phyloP scores from a whole-genome alignment of 305 asterid genomes.

The Coffea humblotiana region DNA sequence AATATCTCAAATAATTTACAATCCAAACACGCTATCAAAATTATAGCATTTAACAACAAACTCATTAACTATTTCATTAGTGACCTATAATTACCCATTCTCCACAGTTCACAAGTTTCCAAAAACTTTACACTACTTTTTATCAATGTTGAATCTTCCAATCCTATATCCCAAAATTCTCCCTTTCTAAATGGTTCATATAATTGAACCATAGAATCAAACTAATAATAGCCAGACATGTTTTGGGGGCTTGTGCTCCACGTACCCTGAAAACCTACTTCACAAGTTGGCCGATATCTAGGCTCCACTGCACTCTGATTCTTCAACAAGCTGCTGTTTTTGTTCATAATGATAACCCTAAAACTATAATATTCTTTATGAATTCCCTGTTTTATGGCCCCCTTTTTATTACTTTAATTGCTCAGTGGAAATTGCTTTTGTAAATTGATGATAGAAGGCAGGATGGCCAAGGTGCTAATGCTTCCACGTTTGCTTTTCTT shows the following conservation, averaged over 20 bases:
- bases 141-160: too few relatives aligned
- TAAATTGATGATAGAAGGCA: neutral
- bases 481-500: conserved; percentile 5
- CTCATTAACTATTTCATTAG: too few relatives aligned
- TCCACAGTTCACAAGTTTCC: too few relatives aligned
- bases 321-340: neutral
- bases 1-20: too few relatives aligned
- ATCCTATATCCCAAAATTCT: too few relatives aligned
- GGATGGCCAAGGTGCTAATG: neutral
- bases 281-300: neutral
- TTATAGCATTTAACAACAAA: too few relatives aligned
- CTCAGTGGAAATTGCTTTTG: conserved; percentile 14
- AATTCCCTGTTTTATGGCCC: neutral
- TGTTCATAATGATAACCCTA: neutral
- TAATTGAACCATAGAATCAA: too few relatives aligned
- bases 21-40: too few relatives aligned
- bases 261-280: neutral
- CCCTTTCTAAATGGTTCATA: too few relatives aligned
- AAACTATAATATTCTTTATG: neutral
- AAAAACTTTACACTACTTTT: too few relatives aligned
- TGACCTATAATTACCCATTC: too few relatives aligned
- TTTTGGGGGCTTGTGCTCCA: neutral
- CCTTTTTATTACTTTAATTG: neutral
- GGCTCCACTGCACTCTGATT: neutral
- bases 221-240: neutral